phyloP scores from a whole-genome alignment of 176 grass and related monocot genomes.

The Musa troglodytarum region DNA sequence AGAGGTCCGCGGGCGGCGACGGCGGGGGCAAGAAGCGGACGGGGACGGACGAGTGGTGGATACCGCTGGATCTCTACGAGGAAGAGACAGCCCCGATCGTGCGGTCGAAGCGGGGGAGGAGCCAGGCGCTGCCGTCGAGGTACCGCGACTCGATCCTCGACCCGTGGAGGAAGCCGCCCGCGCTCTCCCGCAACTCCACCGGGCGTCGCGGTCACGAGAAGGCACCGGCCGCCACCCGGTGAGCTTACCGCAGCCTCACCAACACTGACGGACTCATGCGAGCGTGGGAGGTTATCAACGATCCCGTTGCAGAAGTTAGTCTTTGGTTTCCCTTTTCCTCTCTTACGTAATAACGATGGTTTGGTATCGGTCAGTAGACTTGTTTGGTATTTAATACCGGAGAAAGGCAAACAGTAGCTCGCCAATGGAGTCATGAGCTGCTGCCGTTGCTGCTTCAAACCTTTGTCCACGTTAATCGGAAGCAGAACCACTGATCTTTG shows the following conservation, averaged over 20 bases:
- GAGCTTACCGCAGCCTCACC: not conserved
- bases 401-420: no score
- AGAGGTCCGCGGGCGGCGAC: not conserved
- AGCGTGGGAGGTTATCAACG: no score
- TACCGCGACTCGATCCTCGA: constrained; percentile 27
- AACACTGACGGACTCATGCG: no score
- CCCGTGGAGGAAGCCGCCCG: constrained; percentile 16
- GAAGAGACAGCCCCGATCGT: constrained; percentile 26
- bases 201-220: not conserved
- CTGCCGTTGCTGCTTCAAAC: no score
- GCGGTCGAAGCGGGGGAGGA: constrained; percentile 26
- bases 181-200: not conserved
- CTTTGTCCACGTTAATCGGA: no score
- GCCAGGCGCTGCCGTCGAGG: constrained; percentile 18
- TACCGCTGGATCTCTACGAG: constrained; percentile 21
- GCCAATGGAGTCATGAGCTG: no score
- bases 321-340: no score
- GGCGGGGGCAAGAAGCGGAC: constrained; percentile 4
- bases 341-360: no score
- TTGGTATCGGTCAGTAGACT: no score
- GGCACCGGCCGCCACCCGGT: not conserved
- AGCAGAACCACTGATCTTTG: no score
- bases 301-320: no score
- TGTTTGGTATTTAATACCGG: no score
- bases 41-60: not conserved